These are phyloP conservation scores for Fusarium gaditjirri DNA, from an alignment of 2,329 filamentous ascomycete genomes.

Conservation along the genomic window DNA sequence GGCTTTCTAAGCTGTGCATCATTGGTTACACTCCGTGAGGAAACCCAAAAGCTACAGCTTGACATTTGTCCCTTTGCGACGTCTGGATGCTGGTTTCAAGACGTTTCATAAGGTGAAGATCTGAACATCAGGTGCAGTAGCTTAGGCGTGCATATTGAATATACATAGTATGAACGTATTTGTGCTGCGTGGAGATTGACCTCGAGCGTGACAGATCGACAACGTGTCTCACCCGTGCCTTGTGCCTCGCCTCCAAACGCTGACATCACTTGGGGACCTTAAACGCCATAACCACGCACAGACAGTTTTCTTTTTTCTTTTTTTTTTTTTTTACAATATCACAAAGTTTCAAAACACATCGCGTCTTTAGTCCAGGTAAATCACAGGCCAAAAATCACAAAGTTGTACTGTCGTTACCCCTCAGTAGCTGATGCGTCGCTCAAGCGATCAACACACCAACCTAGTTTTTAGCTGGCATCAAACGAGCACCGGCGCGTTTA, in stretches of 20 bases:
- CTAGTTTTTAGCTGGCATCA: conserved; percentile 12
- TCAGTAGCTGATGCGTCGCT: conserved; percentile 18
- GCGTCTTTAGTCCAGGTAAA: not conserved
- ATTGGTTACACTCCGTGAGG: conserved; percentile 28
- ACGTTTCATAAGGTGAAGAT: conserved; percentile 27
- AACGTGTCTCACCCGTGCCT: conserved; percentile 2
- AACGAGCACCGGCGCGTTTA: conserved; percentile 12
- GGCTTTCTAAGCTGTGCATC: conserved; percentile 8
- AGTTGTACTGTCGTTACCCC: conserved; percentile 20
- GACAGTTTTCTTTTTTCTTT: conserved; percentile 7
- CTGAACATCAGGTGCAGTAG: not conserved
- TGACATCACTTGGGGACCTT: conserved; percentile 30
- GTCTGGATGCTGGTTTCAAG: conserved; percentile 21
- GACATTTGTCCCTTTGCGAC: conserved; percentile 7
- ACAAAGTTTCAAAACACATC: not conserved
- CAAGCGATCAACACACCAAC: conserved; percentile 34
- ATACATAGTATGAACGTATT: conserved; percentile 5
- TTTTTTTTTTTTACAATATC: conserved; percentile 5
- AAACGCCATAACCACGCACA: not conserved
- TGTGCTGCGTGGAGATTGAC: conserved; percentile 8
- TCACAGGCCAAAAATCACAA: not conserved
- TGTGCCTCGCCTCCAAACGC: not conserved
- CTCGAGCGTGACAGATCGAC: conserved; percentile 27
- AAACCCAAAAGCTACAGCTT: not conserved
- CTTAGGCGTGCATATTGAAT: not conserved